phyloP scores from a whole-genome alignment of 2,329 filamentous ascomycete species.

The Paecilomyces fulvus region DNA sequence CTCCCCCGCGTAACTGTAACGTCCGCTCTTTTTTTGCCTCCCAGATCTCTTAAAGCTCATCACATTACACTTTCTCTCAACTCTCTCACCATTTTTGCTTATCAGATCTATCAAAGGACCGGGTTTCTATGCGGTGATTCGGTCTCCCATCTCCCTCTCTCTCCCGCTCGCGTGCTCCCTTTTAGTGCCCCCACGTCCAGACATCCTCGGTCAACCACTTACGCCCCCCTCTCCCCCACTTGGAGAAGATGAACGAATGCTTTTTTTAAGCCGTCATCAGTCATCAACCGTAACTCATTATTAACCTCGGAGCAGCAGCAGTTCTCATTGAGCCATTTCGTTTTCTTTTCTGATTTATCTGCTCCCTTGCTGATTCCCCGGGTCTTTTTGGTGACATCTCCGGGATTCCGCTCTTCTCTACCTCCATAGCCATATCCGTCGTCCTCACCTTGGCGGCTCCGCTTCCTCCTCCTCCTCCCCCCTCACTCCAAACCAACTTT shows the following conservation, averaged over 20 bases:
- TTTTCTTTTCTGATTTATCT: neutral
- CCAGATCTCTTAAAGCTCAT: neutral
- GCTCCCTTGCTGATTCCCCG: neutral
- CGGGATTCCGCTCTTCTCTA: neutral
- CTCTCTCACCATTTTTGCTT: neutral
- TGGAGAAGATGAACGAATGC: neutral
- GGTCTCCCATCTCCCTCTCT: neutral
- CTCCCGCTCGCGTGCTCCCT: neutral
- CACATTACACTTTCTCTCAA: neutral
- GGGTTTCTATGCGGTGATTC: too few relatives aligned
- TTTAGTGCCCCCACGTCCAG: neutral
- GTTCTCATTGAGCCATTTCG: neutral
- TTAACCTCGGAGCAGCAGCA: neutral
- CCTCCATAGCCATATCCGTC: neutral
- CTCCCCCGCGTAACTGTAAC: neutral
- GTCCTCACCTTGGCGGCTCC: neutral
- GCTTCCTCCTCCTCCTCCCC: neutral
- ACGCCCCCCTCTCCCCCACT: neutral
- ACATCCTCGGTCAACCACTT: neutral
- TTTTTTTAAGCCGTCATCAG: neutral
- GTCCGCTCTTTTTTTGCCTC: neutral
- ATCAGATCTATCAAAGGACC: neutral
- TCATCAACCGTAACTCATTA: neutral
- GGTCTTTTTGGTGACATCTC: neutral
- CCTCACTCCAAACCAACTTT: neutral